Base-by-base conservation (phyloP, 2,329 filamentous ascomycete genomes). In the Colletotrichum sp. region DNA sequence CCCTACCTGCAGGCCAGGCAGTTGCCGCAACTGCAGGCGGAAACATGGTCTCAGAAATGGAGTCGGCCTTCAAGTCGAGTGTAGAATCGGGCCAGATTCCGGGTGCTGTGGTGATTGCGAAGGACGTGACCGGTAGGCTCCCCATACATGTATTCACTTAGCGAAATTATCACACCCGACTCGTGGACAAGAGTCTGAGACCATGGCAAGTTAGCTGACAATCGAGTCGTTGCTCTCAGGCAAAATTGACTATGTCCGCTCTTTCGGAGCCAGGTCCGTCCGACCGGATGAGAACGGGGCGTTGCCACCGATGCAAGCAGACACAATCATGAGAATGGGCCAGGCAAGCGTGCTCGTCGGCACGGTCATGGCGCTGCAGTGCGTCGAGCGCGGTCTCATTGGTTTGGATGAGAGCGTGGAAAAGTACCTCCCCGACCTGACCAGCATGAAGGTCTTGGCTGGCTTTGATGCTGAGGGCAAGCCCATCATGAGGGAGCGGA, bases 341-440 rank as follows among this genome's bases (percentile, higher is more conserved):
- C 86, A 84, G 8, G 83, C 81, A 2, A 85, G 82, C 52, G 88
- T 88, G 76, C 81, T 92, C 8, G 75, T 90, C 67, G 86, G 89
- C 4, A 86, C 87, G 2, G 86, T 92, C 66, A 87, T 90, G 6
- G 86, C 86, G 1, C 79, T 92, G 26, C 88, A 91, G 75, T 87
- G 88, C 65, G 88, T 92, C 4, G 90, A 92, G 39, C 84, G 87
- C 8, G 89, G 89, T 0, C 81, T 88, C 1, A 79, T 92, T 2
- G 81, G 79, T 2, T 82, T 92, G 0, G 85, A 87, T 10, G 86
- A 85, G 6, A 87, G 90, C 71, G 78, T 92, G 1, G 84, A 84
- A 1, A 55, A 78, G 1, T 65, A 89, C 5, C 82, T 88, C 2
- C 90, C 90, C 0, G 89, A 90, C 62, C 84, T 92, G 1, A 84